These are phyloP conservation scores for Ramaria sp. DNA, from an alignment of 768 basidiomycete genomes.

Conservation along the genomic window DNA sequence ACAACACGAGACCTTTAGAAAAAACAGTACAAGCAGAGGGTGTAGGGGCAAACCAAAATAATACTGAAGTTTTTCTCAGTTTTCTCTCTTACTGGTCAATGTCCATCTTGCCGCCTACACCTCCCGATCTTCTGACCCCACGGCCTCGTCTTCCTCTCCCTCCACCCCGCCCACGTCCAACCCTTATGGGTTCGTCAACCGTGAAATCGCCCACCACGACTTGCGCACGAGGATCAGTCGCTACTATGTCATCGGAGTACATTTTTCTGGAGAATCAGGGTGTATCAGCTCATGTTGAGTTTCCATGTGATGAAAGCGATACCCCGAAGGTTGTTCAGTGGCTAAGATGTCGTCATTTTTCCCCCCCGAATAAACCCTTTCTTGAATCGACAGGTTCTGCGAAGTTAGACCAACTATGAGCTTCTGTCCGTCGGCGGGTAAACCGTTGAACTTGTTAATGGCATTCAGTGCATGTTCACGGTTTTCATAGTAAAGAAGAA, in stretches of 20 bases:
- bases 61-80: not conserved
- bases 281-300: not conserved
- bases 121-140: not conserved
- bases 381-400: not conserved
- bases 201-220: conserved; percentile 28
- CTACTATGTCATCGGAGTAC: conserved; percentile 69
- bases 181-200: not conserved
- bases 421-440: conserved; percentile 68
- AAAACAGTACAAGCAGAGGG: not conserved
- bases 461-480: conserved; percentile 51
- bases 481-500: conserved; percentile 65
- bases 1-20: too few relatives aligned
- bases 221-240: conserved; percentile 53
- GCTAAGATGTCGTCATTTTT: conserved; percentile 12
- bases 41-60: not conserved
- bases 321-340: conserved; percentile 1
- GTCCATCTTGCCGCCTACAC: conserved; percentile 4
- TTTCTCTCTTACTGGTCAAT: not conserved
- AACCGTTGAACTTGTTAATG: conserved; percentile 65
- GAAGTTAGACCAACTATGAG: not conserved
- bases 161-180: not conserved
- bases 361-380: conserved; percentile 6
- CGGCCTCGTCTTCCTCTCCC: not conserved
- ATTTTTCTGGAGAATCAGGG: conserved; percentile 46
- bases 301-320: not conserved